Evolutionary conservation across 2,329 filamentous ascomycete genomes (phyloP).

Genomic region (Venturiaceae sp.): DNA sequence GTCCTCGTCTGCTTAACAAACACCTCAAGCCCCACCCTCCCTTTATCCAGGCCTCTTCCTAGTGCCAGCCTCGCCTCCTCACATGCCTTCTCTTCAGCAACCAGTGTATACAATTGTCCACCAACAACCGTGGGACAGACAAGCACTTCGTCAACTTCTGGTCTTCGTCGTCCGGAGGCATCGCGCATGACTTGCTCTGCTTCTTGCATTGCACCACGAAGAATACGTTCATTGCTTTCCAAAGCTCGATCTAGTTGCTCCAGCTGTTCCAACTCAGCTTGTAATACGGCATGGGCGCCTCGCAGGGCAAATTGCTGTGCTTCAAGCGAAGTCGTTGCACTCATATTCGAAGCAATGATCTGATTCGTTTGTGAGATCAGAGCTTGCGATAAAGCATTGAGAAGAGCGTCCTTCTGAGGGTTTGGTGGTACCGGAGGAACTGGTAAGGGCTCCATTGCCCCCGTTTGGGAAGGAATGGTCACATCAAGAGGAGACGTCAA

Average conservation of each 20-base stretch:
- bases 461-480: constrained; percentile 39
- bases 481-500: constrained; percentile 55
- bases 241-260: constrained; percentile 62
- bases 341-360: constrained; percentile 60
- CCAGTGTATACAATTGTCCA: constrained; percentile 81
- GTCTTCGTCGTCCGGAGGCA: constrained; percentile 58
- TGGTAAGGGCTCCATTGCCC: constrained; percentile 41
- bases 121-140: constrained; percentile 91
- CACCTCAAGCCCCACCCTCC: constrained; percentile 58
- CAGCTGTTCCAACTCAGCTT: constrained; percentile 63
- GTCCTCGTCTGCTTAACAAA: constrained; percentile 67
- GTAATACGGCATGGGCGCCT: constrained; percentile 56
- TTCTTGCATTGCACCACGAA: constrained; percentile 66
- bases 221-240: constrained; percentile 64
- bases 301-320: constrained; percentile 74
- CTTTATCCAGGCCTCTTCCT: constrained; percentile 62
- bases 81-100: constrained; percentile 79
- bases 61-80: constrained; percentile 81
- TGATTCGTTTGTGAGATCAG: constrained; percentile 60
- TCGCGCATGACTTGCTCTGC: constrained; percentile 70
- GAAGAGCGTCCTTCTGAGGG: constrained; percentile 83
- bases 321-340: constrained; percentile 63
- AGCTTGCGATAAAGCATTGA: constrained; percentile 63
- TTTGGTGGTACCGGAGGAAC: constrained; percentile 89
- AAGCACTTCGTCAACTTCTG: constrained; percentile 79